Percentiles rank a stretch among this genome's conserved stretches.
These are phyloP conservation scores for Ascochyta fabae DNA, from an alignment of 2,329 filamentous ascomycete genomes.

Conservation along the genomic window DNA sequence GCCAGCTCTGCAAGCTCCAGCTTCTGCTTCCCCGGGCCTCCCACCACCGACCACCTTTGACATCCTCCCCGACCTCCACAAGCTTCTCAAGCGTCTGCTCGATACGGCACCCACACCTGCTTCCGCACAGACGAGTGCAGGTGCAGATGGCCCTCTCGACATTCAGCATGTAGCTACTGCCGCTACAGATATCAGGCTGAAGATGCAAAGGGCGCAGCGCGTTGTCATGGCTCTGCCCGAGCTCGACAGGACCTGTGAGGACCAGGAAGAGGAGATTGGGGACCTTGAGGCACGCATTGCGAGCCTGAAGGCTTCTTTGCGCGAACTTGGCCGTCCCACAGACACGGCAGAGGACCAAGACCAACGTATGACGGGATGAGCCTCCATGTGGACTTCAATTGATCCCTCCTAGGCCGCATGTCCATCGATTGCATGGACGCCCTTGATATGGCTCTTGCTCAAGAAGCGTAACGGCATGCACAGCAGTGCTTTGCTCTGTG, in stretches of 20 bases:
- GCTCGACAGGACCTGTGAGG: conserved; percentile 68
- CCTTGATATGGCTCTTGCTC: conserved; percentile 33
- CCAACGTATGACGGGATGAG: conserved; percentile 49
- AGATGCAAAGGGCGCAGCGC: conserved; percentile 77
- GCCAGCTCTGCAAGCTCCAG: conserved; percentile 31
- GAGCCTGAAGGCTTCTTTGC: conserved; percentile 60
- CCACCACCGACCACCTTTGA: conserved; percentile 85
- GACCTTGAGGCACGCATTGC: conserved; percentile 69
- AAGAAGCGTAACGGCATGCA: conserved; percentile 18
- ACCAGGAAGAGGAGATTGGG: conserved; percentile 74
- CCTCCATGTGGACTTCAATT: conserved; percentile 31
- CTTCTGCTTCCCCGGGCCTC: conserved; percentile 62
- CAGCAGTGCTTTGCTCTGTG: background rate
- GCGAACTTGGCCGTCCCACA: conserved; percentile 38
- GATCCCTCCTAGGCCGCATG: conserved; percentile 35
- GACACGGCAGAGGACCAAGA: conserved; percentile 32
- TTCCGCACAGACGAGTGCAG: conserved; percentile 32
- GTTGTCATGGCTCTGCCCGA: conserved; percentile 72
- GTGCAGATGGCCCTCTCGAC: conserved; percentile 55
- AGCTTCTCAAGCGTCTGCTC: conserved; percentile 77
- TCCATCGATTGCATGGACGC: conserved; percentile 42
- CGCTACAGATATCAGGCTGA: conserved; percentile 79
- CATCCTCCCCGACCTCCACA: conserved; percentile 80
- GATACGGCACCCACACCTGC: conserved; percentile 43
- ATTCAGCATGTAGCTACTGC: conserved; percentile 81